Evolutionary conservation across 495 filamentous ascomycete species (phyloP), one percentile per base, ranked within the genome.

Genomic region (Aspergillus taichungensis): DNA sequence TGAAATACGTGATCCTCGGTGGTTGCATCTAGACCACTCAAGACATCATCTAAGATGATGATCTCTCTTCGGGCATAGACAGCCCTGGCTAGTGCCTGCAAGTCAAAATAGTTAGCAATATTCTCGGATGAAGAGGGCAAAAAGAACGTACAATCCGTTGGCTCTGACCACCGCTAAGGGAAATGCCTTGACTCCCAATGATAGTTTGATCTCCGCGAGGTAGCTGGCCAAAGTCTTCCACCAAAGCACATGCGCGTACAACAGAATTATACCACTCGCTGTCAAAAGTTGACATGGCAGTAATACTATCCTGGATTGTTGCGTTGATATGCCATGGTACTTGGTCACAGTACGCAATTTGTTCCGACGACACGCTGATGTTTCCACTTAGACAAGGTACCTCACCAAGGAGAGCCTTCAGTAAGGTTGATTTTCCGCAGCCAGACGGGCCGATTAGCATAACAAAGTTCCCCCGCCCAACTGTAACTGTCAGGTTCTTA

Each of bases 161-260:
- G 47, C 75, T 78, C 50, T 87, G 83, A 0, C 83, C 83, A 8
- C 81, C 82, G 50, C 76, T 80, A 7, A 88, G 66, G 3, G 71
- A 68, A 43, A 82, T 71, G 0, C 82, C 84, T 44, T 78, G 78
- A 61, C 74, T 80, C 7, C 82, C 84, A 46, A 83, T 71, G 3
- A 71, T 54, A 3, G 80, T 84, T 30, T 72, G 59, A 50, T 86
- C 78, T 0, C 74, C 78, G 9, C 66, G 57, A 3, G 77, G 72
- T 13, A 84, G 62, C 11, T 69, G 69, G 37, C 60, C 58, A 35
- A 84, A 57, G 55, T 84, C 81, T 37, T 71, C 62, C 5, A 67
- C 65, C 12, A 88, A 64, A 37, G 72, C 71, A 53, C 82, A 84
- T n/a, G 74, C 80, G n/a, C 74, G 62, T n/a, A 86, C 51, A 0